Base-by-base conservation (phyloP, 768 basidiomycete species). In the Lenzites betulinus region DNA sequence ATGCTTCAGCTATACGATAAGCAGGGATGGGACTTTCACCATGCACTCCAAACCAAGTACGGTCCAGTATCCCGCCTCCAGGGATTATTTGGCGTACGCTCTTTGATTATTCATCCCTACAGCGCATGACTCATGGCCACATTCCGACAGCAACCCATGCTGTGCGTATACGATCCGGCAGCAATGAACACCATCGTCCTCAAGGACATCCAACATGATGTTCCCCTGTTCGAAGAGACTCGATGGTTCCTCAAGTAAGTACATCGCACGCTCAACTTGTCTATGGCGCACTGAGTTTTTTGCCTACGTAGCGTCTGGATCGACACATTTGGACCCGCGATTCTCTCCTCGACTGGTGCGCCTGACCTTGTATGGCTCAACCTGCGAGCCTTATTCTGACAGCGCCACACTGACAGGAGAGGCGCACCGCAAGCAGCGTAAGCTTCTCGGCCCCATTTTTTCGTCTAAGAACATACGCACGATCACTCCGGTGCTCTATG, bases 391-490 rank as follows among this genome's bases (percentile, higher is more conserved):
- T 22, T 25, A 26, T 51, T 16, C 11, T 16, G 20, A 23, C 12
- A 26, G 20, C 9, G 28, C 13, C 20, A 13, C 3, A 12, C 26
- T n/a, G 11, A 9, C 30, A 67, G 68, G 66, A 16, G 63, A 66
- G 8, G 47, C 60, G 16, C 66, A 69, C 36, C 7, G 56, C 15
- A 68, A 60, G 43, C 69, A 70, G 59, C 65, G 67, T 15, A 70
- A 70, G 43, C 26, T 65, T 4, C 39, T 65, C 11, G 62, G 54
- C 46, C 64, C 60, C 1, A 52, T 59, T 18, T 65, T 65, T 39
- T 65, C 64, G 11, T 54, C 22, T 6, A 56, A 41, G 6, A 58
- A 62, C 33, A 54, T 65, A 35, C 53, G 60, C 4, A 48, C 51
- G 7, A 42, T 62, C 48, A 50, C 54, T 9, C 64, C 64, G 3